A percentile compares a stretch with the other conserved stretches of the same genome.
These are phyloP conservation scores for Hymenotorrendiella dingleyae DNA, from an alignment of 2,329 filamentous ascomycete species.

Conservation along the genomic window DNA sequence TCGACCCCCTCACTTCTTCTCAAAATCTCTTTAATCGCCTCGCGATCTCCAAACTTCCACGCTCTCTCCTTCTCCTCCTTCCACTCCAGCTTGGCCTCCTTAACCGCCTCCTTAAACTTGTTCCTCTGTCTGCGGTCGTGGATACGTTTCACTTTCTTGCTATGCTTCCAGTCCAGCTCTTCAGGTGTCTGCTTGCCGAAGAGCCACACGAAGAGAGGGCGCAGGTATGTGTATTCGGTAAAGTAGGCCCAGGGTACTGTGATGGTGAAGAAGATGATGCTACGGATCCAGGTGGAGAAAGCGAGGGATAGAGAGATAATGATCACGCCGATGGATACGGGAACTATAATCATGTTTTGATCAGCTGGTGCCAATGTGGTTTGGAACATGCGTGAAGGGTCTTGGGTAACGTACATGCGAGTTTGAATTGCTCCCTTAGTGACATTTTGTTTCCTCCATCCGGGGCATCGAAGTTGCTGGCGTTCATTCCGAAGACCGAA, in stretches of 20 bases:
- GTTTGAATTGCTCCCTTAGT: constrained; percentile 8
- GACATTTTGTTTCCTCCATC: constrained; percentile 8
- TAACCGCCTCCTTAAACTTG: neutral
- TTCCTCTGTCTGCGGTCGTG: neutral
- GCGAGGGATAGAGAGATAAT: constrained; percentile 8
- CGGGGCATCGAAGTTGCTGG: constrained; percentile 7
- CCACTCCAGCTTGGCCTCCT: neutral
- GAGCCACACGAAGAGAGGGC: neutral
- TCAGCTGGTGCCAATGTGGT: neutral
- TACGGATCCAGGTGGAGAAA: constrained; percentile 10
- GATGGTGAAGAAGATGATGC: constrained; percentile 4
- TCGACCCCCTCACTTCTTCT: neutral
- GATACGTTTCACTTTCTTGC: neutral
- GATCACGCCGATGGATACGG: constrained; percentile 9
- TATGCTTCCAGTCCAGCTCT: neutral
- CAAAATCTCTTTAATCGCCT: neutral
- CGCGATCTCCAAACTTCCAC: too few relatives aligned
- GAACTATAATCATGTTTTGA: constrained; percentile 2
- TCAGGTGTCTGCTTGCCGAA: neutral
- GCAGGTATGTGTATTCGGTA: constrained; percentile 4
- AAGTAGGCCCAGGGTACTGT: constrained; percentile 1
- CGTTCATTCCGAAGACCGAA: constrained; percentile 17
- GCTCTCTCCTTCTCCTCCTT: neutral
- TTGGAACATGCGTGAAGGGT: neutral
- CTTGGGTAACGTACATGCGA: constrained; percentile 5